Conservation (phyloP, 1,139 yeast species). For the Candida albicans region DNA sequence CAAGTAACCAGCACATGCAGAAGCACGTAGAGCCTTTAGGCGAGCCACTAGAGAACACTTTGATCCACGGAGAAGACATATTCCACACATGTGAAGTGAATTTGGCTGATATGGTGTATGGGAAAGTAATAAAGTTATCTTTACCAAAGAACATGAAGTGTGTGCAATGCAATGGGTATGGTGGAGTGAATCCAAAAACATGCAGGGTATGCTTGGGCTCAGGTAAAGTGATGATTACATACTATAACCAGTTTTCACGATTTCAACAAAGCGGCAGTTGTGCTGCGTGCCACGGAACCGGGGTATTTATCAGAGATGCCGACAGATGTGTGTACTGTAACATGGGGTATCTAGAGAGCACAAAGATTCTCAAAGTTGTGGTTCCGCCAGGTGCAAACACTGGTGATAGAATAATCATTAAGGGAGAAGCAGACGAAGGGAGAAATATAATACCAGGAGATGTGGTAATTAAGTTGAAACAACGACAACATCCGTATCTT, state of each 20-base stretch:
- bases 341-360: slow-evolving; percentile 39
- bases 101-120: slow-evolving; percentile 38
- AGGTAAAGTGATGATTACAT: slow-evolving; percentile 36
- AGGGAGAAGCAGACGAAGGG: slow-evolving; percentile 67
- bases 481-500: slow-evolving; percentile 39
- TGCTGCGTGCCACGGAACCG: slow-evolving; percentile 37
- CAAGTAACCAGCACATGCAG: slow-evolving; percentile 17
- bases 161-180: slow-evolving; percentile 34
- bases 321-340: slow-evolving; percentile 34
- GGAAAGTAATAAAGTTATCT: slow-evolving; percentile 41
- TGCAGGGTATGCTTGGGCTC: slow-evolving; percentile 41
- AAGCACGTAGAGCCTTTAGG: slow-evolving; percentile 25
- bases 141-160: slow-evolving; percentile 42
- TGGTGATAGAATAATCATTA: slow-evolving; percentile 52
- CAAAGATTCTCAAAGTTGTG: slow-evolving; percentile 51
- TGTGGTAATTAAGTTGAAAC: slow-evolving; percentile 49
- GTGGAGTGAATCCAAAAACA: slow-evolving; percentile 35
- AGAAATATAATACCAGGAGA: slow-evolving; percentile 63
- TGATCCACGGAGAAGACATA: slow-evolving; percentile 36
- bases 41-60: slow-evolving; percentile 12
- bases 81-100: slow-evolving; percentile 42
- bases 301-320: slow-evolving; percentile 23
- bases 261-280: slow-evolving; percentile 39
- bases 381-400: slow-evolving; percentile 54
- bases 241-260: slow-evolving; percentile 32